A percentile compares a stretch with the other conserved stretches of the same genome.
These are phyloP conservation scores for Paramecium octaurelia DNA, from an alignment of 73 alveolate species.

Conservation along the genomic window DNA sequence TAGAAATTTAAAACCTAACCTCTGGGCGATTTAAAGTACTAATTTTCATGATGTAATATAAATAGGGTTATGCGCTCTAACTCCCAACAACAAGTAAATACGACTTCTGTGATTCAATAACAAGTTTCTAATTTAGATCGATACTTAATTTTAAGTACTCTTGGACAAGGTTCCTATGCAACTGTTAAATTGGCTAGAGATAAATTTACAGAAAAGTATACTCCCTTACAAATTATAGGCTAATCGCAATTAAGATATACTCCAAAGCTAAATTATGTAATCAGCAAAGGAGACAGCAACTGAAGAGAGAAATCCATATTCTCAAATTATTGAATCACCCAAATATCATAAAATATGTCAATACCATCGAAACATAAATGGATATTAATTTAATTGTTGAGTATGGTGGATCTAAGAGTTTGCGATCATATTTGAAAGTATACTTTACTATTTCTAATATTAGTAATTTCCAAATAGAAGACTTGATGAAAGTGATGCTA, in stretches of 20 bases:
- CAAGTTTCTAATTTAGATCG: not conserved
- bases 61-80: not conserved
- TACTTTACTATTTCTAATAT: not conserved
- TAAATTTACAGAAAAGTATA: slow-evolving; percentile 70
- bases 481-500: slow-evolving; percentile 64
- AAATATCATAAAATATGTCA: slow-evolving; percentile 80
- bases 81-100: not conserved
- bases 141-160: not conserved
- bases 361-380: slow-evolving; percentile 80
- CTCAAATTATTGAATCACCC: slow-evolving; percentile 80
- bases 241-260: slow-evolving; percentile 77
- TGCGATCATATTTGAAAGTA: slow-evolving; percentile 72
- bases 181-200: slow-evolving; percentile 80
- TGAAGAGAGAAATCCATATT: slow-evolving; percentile 86
- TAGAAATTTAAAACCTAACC: not conserved
- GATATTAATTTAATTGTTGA: slow-evolving; percentile 83
- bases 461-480: slow-evolving; percentile 58
- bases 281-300: slow-evolving; percentile 78
- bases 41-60: not conserved
- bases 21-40: not conserved
- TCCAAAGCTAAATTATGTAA: slow-evolving; percentile 85
- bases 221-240: not conserved
- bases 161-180: slow-evolving; percentile 93
- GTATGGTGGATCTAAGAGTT: slow-evolving; percentile 83
- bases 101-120: not conserved